Percentiles rank a stretch among this genome's conserved stretches.
Conservation (phyloP, 75 land plant genomes). For the Picea sitchensis region DNA sequence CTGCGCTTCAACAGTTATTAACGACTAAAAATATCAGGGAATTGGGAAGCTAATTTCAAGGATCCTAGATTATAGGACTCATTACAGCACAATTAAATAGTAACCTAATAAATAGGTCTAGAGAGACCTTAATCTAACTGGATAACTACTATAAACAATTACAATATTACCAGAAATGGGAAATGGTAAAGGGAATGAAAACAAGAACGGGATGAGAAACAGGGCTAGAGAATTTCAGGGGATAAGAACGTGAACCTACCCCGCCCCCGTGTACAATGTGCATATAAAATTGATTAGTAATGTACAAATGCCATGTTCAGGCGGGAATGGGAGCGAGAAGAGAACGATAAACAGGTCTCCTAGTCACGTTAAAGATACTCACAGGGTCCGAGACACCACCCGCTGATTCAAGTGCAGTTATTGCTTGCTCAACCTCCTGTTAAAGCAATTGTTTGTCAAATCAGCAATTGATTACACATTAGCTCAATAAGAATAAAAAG, state of each 20-base stretch:
- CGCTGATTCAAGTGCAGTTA: constrained; percentile 52
- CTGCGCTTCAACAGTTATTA: constrained; percentile 1
- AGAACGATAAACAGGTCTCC: too few relatives aligned
- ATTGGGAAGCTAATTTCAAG: background rate
- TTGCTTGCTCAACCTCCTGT: constrained; percentile 79
- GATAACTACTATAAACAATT: background rate
- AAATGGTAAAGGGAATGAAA: too few relatives aligned
- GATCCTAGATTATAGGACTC: background rate
- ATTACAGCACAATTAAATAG: background rate
- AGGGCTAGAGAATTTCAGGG: too few relatives aligned
- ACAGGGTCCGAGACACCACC: constrained; percentile 80
- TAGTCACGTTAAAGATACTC: constrained; percentile 7
- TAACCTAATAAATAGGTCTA: background rate
- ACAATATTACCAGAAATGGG: too few relatives aligned
- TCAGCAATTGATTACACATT: background rate
- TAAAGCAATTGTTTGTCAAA: background rate
- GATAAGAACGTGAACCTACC: too few relatives aligned
- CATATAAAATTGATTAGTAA: too few relatives aligned
- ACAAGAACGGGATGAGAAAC: too few relatives aligned
- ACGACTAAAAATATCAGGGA: background rate
- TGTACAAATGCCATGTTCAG: too few relatives aligned
- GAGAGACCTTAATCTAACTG: background rate
- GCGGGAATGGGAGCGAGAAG: too few relatives aligned
- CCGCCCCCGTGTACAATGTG: too few relatives aligned
- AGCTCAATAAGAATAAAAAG: background rate